Conservation (phyloP, 257 asterid species). For the Datura wrightii region DNA sequence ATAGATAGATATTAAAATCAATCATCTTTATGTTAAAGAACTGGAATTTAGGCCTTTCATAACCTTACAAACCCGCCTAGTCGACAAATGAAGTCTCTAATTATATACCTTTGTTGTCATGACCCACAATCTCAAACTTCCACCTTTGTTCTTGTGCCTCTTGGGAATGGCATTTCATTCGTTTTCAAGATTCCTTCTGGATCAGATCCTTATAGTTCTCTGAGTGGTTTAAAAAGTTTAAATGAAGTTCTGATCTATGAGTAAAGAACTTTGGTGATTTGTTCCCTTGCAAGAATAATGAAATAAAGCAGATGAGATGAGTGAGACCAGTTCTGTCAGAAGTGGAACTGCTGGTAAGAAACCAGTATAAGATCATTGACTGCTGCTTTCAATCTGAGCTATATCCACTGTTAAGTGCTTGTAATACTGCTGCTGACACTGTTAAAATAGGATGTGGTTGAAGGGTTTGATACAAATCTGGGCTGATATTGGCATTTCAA, state of each 20-base stretch:
- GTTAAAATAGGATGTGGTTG: background rate
- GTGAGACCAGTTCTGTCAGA: background rate
- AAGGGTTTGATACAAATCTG: background rate
- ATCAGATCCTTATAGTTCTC: background rate
- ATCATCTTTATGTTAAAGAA: background rate
- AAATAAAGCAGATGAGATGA: background rate
- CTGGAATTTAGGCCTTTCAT: background rate
- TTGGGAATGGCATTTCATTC: background rate
- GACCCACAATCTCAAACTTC: background rate
- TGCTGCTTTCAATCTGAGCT: background rate
- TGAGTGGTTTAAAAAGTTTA: constrained; percentile 20
- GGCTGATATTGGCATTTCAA: constrained; percentile 14
- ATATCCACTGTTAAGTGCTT: background rate
- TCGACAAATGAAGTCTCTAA: constrained; percentile 9
- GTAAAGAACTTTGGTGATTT: background rate
- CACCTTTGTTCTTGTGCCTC: background rate
- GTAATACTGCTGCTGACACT: background rate
- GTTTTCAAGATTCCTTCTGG: background rate
- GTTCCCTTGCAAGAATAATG: background rate
- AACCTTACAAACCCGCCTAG: constrained; percentile 6
- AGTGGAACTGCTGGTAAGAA: constrained; percentile 1
- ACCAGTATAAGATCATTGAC: background rate
- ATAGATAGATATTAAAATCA: background rate
- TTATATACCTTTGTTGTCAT: background rate
- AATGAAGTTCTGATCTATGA: background rate